phyloP scores from a whole-genome alignment of 2,329 filamentous ascomycete species.

The Cadophora luteo-olivacea region DNA sequence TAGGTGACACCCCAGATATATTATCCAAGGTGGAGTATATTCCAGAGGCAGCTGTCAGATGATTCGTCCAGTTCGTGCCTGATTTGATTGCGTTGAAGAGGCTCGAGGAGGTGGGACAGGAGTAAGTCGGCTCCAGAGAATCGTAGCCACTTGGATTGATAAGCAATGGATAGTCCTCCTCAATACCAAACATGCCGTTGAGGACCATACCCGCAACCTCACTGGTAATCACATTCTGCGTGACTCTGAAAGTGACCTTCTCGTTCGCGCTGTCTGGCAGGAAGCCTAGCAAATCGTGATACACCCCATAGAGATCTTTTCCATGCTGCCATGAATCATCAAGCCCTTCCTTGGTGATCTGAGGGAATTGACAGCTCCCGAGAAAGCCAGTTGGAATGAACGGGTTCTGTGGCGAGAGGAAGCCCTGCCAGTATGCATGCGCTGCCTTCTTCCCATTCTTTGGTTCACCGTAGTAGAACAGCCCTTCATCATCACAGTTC shows the following conservation, averaged over 20 bases:
- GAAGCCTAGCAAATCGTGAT: slow-evolving; percentile 72
- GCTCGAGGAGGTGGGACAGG: slow-evolving; percentile 59
- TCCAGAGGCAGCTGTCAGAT: slow-evolving; percentile 61
- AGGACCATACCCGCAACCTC: slow-evolving; percentile 81
- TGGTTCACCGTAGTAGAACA: slow-evolving; percentile 73
- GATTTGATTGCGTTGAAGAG: slow-evolving; percentile 54
- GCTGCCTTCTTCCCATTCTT: slow-evolving; percentile 58
- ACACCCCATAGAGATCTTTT: slow-evolving; percentile 77
- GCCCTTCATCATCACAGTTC: slow-evolving; percentile 73
- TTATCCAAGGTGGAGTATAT: slow-evolving; percentile 68
- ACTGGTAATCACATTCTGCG: slow-evolving; percentile 82
- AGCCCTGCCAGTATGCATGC: slow-evolving; percentile 69
- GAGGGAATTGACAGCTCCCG: slow-evolving; percentile 80
- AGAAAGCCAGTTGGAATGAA: slow-evolving; percentile 71
- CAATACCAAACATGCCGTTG: slow-evolving; percentile 67
- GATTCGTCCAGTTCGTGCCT: slow-evolving; percentile 64
- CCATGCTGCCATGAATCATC: slow-evolving; percentile 80
- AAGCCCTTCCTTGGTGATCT: slow-evolving; percentile 75
- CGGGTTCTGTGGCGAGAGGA: slow-evolving; percentile 68
- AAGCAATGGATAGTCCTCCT: slow-evolving; percentile 52
- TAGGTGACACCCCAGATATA: slow-evolving; percentile 68
- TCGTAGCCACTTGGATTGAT: slow-evolving; percentile 64
- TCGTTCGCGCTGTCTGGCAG: slow-evolving; percentile 59
- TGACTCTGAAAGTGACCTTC: slow-evolving; percentile 71
- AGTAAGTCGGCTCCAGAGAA: slow-evolving; percentile 76